Conservation (phyloP, 108 stramenopile genomes). For the Conticribra guillardii region DNA sequence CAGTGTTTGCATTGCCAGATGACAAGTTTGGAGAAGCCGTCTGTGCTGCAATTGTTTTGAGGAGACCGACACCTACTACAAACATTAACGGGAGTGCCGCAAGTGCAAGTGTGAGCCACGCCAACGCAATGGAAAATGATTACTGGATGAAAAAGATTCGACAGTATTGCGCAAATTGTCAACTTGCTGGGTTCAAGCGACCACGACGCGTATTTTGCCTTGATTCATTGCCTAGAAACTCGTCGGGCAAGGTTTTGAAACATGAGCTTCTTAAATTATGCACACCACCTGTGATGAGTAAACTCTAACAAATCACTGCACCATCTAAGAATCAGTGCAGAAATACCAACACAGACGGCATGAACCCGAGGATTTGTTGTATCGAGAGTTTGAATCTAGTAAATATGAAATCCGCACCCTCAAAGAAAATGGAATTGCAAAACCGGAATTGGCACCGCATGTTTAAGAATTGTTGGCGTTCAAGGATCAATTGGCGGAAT, state of each 20-base stretch:
- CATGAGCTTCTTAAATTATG: slow-evolving; percentile 30
- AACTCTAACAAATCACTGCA: too few relatives aligned
- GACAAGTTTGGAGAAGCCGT: slow-evolving; percentile 82
- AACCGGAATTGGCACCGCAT: slow-evolving; percentile 24
- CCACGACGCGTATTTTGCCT: slow-evolving; percentile 61
- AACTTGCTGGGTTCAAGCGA: slow-evolving; percentile 76
- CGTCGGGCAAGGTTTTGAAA: slow-evolving; percentile 83
- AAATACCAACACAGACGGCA: too few relatives aligned
- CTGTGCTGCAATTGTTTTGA: slow-evolving; percentile 69
- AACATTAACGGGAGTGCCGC: too few relatives aligned
- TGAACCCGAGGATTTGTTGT: too few relatives aligned
- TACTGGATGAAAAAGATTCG: slow-evolving; percentile 28
- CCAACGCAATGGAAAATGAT: slow-evolving; percentile 9
- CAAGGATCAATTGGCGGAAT: slow-evolving; percentile 9
- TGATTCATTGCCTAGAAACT: slow-evolving; percentile 67
- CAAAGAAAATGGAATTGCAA: slow-evolving; percentile 61
- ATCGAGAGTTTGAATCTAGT: slow-evolving; percentile 65
- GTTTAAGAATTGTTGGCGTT: slow-evolving; percentile 24
- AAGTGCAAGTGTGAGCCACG: too few relatives aligned
- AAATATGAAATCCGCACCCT: slow-evolving; percentile 79
- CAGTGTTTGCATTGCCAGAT: slow-evolving; percentile 76
- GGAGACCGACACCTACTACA: too few relatives aligned
- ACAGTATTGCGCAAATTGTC: slow-evolving; percentile 53
- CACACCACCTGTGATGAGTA: neutral
- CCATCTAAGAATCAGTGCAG: too few relatives aligned